phyloP scores from a whole-genome alignment of 495 filamentous ascomycete genomes.

The Neurospora discreta region DNA sequence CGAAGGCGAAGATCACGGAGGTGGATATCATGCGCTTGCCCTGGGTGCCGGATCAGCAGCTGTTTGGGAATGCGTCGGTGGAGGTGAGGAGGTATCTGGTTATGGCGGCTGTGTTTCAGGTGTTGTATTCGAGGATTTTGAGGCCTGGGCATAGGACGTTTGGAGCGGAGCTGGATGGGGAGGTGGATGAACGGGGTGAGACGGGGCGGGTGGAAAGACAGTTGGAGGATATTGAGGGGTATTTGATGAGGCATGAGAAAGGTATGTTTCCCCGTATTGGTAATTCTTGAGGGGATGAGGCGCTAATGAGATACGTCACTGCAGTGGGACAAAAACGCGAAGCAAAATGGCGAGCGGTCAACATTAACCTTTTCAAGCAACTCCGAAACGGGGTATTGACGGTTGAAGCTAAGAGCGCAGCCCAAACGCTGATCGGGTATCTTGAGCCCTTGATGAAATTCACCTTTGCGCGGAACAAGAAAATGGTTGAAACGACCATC shows the following conservation, averaged over 20 bases:
- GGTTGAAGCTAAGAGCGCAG: background rate
- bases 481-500: background rate
- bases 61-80: background rate
- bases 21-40: background rate
- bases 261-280: background rate
- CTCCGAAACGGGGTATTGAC: background rate
- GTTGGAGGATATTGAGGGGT: background rate
- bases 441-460: background rate
- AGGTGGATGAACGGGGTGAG: background rate
- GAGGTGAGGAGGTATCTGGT: background rate
- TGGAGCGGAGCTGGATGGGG: background rate
- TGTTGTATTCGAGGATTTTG: constrained; percentile 8
- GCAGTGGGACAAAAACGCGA: background rate
- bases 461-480: background rate
- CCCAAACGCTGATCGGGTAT: background rate
- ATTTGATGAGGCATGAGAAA: background rate
- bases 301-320: too few species aligned
- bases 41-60: background rate
- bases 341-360: background rate
- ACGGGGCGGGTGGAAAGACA: background rate
- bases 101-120: constrained; percentile 8
- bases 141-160: constrained; percentile 6
- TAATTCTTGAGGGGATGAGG: too few species aligned
- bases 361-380: background rate
- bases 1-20: background rate